Percentiles rank a stretch among this genome's conserved stretches.
phyloP scores from a whole-genome alignment of 1,284 basidiomycete species.

The Gymnopus androsaceus region DNA sequence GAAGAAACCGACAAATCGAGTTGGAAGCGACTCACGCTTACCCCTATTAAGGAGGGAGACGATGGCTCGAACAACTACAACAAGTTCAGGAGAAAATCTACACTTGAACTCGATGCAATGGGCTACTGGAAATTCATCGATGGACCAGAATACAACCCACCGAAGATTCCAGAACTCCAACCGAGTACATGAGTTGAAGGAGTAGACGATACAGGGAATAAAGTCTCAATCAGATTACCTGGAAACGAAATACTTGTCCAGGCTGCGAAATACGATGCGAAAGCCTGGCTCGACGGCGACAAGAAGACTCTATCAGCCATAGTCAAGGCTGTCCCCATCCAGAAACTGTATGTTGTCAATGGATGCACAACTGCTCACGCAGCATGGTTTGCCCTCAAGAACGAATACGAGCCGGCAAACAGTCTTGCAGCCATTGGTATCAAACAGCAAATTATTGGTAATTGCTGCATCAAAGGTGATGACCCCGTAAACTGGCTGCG shows the following conservation, averaged over 20 bases:
- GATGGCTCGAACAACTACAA: too few relatives aligned
- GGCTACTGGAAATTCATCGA: not conserved
- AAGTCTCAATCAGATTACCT: not conserved
- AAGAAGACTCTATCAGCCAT: not conserved
- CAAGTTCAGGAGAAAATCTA: too few relatives aligned
- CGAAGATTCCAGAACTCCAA: not conserved
- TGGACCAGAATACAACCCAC: not conserved
- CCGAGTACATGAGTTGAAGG: not conserved
- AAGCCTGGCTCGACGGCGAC: not conserved
- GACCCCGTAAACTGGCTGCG: not conserved
- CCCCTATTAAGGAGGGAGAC: not conserved
- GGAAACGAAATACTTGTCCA: not conserved
- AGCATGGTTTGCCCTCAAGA: not conserved
- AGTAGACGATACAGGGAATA: not conserved
- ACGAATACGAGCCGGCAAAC: not conserved
- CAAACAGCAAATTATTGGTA: not conserved
- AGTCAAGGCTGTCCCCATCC: not conserved
- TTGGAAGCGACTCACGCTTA: not conserved
- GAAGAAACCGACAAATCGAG: not conserved
- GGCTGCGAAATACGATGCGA: not conserved
- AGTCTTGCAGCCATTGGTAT: not conserved
- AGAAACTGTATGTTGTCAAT: not conserved
- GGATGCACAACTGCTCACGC: not conserved
- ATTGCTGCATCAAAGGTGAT: not conserved
- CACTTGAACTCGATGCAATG: too few relatives aligned